Percentiles rank a stretch among this genome's conserved stretches.
Evolutionary conservation across 176 grass and related monocot species (phyloP).

Genomic region (Avena atlantica): DNA sequence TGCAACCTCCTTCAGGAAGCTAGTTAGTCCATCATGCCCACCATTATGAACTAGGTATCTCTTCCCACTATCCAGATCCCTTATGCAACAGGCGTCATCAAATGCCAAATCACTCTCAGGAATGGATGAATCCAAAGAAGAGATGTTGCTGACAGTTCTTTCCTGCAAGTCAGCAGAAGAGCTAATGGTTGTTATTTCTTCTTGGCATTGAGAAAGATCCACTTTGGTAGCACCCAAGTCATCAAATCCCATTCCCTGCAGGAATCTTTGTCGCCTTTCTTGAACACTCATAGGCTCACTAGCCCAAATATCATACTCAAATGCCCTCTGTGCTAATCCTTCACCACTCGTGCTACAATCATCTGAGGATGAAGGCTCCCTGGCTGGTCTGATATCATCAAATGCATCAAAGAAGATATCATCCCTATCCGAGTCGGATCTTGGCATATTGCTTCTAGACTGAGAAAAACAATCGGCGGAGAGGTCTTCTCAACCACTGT

Average conservation of each 20-base stretch:
- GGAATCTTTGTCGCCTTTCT: slow-evolving; percentile 76
- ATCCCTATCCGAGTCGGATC: slow-evolving; percentile 56
- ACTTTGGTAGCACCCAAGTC: slow-evolving; percentile 40
- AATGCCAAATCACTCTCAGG: slow-evolving; percentile 22
- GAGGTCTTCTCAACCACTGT: neutral
- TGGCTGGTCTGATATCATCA: slow-evolving; percentile 53
- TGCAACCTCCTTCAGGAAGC: slow-evolving; percentile 65
- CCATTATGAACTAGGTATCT: slow-evolving; percentile 50
- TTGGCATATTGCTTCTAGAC: slow-evolving; percentile 53
- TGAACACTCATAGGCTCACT: slow-evolving; percentile 65
- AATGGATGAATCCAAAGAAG: slow-evolving; percentile 42
- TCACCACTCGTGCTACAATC: slow-evolving; percentile 51
- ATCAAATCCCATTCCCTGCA: slow-evolving; percentile 64
- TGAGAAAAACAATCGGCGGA: slow-evolving; percentile 3
- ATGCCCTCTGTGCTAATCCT: slow-evolving; percentile 28
- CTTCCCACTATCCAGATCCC: slow-evolving; percentile 57
- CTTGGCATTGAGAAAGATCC: slow-evolving; percentile 23
- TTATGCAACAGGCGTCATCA: slow-evolving; percentile 49
- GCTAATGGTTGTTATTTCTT: slow-evolving; percentile 35
- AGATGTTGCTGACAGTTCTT: slow-evolving; percentile 23
- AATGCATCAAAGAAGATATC: slow-evolving; percentile 79
- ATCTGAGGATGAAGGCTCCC: slow-evolving; percentile 58
- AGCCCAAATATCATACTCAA: slow-evolving; percentile 62
- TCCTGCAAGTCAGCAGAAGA: slow-evolving; percentile 48
- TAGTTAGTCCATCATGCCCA: slow-evolving; percentile 28